Evolutionary conservation across 495 filamentous ascomycete genomes (phyloP).

Genomic region (Apodospora peruviana): DNA sequence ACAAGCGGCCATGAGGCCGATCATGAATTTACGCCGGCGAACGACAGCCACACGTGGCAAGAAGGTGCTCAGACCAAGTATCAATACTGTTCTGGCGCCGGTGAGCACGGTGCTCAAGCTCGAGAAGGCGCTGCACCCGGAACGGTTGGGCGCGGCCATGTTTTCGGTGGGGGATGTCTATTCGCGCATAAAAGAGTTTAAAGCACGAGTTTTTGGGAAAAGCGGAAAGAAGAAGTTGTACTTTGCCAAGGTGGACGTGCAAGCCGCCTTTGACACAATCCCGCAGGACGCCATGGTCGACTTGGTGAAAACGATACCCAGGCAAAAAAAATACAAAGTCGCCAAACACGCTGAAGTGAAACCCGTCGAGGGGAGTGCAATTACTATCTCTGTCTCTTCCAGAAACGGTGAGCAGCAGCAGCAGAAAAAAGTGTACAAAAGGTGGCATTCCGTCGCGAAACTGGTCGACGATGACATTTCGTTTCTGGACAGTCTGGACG

Average conservation of each 20-base stretch:
- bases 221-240: constrained; percentile 36
- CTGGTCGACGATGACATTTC: constrained; percentile 42
- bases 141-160: constrained; percentile 65
- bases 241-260: constrained; percentile 89
- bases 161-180: constrained; percentile 82
- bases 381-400: no score
- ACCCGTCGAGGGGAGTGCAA: constrained; percentile 28
- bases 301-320: constrained; percentile 58
- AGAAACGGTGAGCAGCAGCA: constrained; percentile 9
- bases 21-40: constrained; percentile 76
- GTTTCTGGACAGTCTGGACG: constrained; percentile 52
- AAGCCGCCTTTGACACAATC: constrained; percentile 92
- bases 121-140: constrained; percentile 65
- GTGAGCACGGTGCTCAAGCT: constrained; percentile 70
- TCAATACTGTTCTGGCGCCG: constrained; percentile 75
- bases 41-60: constrained; percentile 46
- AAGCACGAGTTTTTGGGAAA: constrained; percentile 30
- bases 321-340: constrained; percentile 63
- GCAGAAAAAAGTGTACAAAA: constrained; percentile 37
- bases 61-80: constrained; percentile 59
- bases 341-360: constrained; percentile 69
- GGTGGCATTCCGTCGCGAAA: constrained; percentile 58
- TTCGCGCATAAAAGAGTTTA: constrained; percentile 65
- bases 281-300: constrained; percentile 69
- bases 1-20: constrained; percentile 59